Evolutionary conservation across 75 land plant genomes (phyloP).

Genomic region (Chamaecyparis obtusa): DNA sequence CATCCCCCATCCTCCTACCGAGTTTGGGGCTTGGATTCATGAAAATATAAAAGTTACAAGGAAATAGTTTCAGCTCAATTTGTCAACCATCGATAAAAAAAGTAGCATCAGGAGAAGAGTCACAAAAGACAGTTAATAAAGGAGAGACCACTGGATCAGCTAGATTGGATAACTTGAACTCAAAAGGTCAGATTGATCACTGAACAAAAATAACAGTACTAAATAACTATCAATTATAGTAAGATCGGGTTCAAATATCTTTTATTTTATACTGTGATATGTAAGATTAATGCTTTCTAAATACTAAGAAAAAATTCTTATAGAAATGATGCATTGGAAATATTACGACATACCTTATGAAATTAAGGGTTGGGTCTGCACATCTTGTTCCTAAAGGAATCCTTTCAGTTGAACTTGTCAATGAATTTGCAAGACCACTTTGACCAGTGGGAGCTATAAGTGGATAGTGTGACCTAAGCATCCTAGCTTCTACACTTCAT

Average conservation of each 20-base stretch:
- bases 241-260: background rate
- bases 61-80: no score
- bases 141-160: no score
- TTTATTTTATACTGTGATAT: background rate
- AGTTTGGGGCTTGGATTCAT: no score
- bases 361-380: slow-evolving; percentile 89
- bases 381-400: slow-evolving; percentile 87
- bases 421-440: slow-evolving; percentile 80
- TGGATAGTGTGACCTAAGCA: slow-evolving; percentile 88
- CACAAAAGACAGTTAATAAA: no score
- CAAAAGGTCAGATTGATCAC: no score
- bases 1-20: no score
- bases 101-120: no score
- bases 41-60: no score
- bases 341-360: slow-evolving; percentile 54
- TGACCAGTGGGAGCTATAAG: slow-evolving; percentile 91
- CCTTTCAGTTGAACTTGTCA: slow-evolving; percentile 71
- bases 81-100: no score
- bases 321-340: background rate
- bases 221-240: no score
- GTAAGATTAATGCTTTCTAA: background rate
- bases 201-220: no score
- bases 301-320: background rate
- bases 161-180: no score
- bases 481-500: slow-evolving; percentile 95